Conservation (phyloP, 495 filamentous ascomycete genomes). For the Penicillium crystallinum region DNA sequence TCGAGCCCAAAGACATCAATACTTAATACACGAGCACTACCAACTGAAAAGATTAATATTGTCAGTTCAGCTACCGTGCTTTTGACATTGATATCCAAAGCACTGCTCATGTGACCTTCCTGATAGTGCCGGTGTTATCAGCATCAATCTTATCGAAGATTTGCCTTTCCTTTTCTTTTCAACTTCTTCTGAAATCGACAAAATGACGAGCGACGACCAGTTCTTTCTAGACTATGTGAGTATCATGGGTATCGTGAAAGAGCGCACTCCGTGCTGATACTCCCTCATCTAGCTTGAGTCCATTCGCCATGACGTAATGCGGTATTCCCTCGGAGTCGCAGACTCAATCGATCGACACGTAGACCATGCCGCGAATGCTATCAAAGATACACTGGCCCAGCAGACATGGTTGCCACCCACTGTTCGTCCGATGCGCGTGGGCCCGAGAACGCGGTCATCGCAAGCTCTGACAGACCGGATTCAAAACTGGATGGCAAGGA, state of each 20-base stretch:
- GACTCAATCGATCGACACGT: conserved; percentile 73
- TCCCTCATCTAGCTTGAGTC: conserved; percentile 56
- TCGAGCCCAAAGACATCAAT: no score
- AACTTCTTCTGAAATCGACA: conserved; percentile 16
- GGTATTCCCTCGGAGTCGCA: conserved; percentile 60
- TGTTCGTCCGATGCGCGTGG: conserved; percentile 51
- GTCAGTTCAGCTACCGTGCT: no score
- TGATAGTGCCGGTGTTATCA: conserved; percentile 12
- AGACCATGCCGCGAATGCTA: conserved; percentile 57
- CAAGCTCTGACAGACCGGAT: conserved; percentile 36
- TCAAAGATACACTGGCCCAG: conserved; percentile 58
- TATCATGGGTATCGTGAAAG: neutral
- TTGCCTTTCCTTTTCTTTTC: conserved; percentile 5
- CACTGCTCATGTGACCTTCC: conserved; percentile 17
- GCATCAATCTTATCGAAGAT: conserved; percentile 17
- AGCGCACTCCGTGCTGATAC: conserved; percentile 6
- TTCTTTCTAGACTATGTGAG: conserved; percentile 48
- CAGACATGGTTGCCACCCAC: conserved; percentile 66
- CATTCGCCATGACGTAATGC: conserved; percentile 64
- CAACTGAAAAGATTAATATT: no score
- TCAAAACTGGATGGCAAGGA: conserved; percentile 58
- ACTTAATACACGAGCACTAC: no score
- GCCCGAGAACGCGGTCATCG: conserved; percentile 38
- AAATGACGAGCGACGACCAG: conserved; percentile 50
- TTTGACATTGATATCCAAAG: neutral